phyloP scores from a whole-genome alignment of 2,329 filamentous ascomycete genomes.

The Trichoderma arundinaceum region DNA sequence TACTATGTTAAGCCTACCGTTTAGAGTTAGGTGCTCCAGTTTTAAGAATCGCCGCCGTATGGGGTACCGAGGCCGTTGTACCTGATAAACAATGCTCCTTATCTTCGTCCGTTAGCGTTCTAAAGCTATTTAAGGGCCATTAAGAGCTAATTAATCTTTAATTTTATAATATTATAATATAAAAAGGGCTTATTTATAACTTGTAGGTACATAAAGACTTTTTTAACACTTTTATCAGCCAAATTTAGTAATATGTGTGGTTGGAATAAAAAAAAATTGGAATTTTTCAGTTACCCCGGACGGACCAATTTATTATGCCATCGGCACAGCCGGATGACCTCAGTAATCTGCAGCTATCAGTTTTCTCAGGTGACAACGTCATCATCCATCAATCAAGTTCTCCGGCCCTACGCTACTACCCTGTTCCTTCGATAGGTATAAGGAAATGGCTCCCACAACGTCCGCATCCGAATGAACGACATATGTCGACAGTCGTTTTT shows the following conservation, averaged over 20 bases:
- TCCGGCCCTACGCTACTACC: constrained; percentile 13
- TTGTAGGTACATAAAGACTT: no score
- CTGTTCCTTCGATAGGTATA: constrained; percentile 1
- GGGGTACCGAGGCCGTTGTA: constrained; percentile 8
- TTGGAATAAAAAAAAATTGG: neutral
- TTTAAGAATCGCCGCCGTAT: neutral
- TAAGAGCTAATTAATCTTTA: no score
- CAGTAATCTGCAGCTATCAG: neutral
- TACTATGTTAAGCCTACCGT: neutral
- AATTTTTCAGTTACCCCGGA: constrained; percentile 7
- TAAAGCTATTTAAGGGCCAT: neutral
- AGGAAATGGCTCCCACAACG: constrained; percentile 17
- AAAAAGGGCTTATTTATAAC: no score
- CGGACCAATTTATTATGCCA: constrained; percentile 23
- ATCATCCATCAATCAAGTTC: neutral
- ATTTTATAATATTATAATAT: no score
- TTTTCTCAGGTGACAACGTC: constrained; percentile 16
- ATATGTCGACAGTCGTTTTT: constrained; percentile 1
- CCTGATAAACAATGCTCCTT: neutral
- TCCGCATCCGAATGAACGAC: constrained; percentile 2
- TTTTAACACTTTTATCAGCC: neutral
- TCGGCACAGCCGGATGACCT: constrained; percentile 17
- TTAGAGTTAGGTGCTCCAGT: constrained; percentile 12
- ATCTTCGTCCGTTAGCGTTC: neutral
- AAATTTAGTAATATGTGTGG: neutral